Evolutionary conservation across 345 rosid genomes (phyloP).

Genomic region (Populus davidiana): DNA sequence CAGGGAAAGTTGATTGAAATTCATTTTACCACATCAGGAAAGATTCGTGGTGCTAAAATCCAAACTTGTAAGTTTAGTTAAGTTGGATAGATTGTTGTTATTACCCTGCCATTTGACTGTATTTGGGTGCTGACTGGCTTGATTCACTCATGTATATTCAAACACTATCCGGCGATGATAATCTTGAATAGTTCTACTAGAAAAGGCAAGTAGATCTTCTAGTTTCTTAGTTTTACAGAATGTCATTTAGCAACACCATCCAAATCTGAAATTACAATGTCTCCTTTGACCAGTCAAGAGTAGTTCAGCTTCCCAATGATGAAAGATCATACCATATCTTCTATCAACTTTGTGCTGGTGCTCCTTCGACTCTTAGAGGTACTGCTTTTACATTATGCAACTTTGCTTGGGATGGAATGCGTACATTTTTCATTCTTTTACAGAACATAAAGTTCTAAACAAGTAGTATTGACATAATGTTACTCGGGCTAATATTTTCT

Average conservation of each 20-base stretch:
- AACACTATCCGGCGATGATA: constrained; percentile 18
- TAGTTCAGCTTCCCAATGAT: constrained; percentile 76
- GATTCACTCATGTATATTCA: constrained; percentile 14
- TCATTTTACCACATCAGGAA: constrained; percentile 71
- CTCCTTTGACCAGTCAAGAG: constrained; percentile 76
- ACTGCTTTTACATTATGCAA: constrained; percentile 14
- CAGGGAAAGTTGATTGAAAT: constrained; percentile 93
- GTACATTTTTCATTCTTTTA: neutral
- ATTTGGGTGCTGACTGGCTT: constrained; percentile 28
- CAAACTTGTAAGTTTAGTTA: constrained; percentile 68
- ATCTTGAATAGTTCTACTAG: constrained; percentile 63
- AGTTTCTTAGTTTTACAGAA: constrained; percentile 12
- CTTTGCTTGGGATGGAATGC: neutral
- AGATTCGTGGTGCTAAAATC: constrained; percentile 79
- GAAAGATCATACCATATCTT: constrained; percentile 93
- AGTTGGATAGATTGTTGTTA: constrained; percentile 10
- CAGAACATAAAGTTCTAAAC: neutral
- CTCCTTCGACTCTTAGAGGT: constrained; percentile 84
- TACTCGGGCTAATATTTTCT: neutral
- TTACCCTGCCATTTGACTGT: constrained; percentile 3
- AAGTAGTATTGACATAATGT: neutral
- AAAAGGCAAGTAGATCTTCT: constrained; percentile 62
- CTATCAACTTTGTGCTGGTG: constrained; percentile 94
- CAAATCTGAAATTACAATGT: constrained; percentile 34
- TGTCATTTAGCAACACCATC: constrained; percentile 13